Percentiles rank a stretch among this genome's conserved stretches.
These are phyloP conservation scores for Rhinocladiella mackenziei DNA, from an alignment of 2,329 filamentous ascomycete genomes.

Conservation along the genomic window DNA sequence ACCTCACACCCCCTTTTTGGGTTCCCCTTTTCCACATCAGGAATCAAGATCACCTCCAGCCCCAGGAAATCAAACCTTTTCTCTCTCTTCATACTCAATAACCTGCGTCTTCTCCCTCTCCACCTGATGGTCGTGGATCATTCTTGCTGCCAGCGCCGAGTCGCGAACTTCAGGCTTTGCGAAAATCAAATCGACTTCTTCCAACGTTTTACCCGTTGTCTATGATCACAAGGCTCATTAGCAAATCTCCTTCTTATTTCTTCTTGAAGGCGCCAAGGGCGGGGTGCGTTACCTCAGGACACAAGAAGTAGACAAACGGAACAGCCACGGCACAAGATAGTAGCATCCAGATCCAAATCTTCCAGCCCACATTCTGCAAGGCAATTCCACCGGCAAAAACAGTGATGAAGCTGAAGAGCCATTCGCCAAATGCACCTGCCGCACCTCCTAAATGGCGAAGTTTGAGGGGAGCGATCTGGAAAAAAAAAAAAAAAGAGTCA, in stretches of 20 bases:
- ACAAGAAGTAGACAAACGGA: slow-evolving; percentile 23
- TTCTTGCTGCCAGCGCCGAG: slow-evolving; percentile 15
- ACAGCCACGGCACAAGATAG: slow-evolving; percentile 21
- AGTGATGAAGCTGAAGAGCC: slow-evolving; percentile 23
- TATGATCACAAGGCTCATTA: slow-evolving; percentile 26
- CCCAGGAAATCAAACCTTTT: no score
- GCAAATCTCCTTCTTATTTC: neutral
- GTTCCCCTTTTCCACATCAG: no score
- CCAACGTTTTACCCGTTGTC: slow-evolving; percentile 39
- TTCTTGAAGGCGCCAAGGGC: neutral
- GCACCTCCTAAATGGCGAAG: slow-evolving; percentile 37
- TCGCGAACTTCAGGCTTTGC: slow-evolving; percentile 21
- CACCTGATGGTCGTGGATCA: slow-evolving; percentile 16
- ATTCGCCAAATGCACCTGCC: slow-evolving; percentile 37
- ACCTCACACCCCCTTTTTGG: no score
- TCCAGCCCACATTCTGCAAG: slow-evolving; percentile 31
- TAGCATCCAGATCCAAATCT: slow-evolving; percentile 40
- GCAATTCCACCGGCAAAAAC: slow-evolving; percentile 22
- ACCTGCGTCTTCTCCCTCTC: no score
- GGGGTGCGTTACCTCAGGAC: slow-evolving; percentile 20
- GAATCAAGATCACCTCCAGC: no score
- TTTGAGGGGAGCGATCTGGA: slow-evolving; percentile 39
- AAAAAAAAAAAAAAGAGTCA: no score
- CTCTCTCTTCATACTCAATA: no score
- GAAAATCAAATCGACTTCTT: slow-evolving; percentile 57